These are phyloP conservation scores for Russula ochroleuca DNA, from an alignment of 768 basidiomycete species.

Conservation along the genomic window DNA sequence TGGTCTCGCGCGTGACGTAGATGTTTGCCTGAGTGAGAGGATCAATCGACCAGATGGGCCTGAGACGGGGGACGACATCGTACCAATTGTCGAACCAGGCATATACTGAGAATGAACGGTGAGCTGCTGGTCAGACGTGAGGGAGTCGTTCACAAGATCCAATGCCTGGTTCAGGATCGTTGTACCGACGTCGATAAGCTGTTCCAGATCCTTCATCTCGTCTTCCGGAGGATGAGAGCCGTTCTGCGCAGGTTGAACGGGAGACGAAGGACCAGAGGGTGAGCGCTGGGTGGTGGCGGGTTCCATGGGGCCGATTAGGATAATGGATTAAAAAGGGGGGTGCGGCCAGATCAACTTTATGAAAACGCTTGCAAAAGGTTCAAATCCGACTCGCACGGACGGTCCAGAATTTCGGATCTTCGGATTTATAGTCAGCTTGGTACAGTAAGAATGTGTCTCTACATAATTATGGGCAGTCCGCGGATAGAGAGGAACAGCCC, in stretches of 20 bases:
- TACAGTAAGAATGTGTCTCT: slow-evolving; percentile 48
- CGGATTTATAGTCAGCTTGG: neutral
- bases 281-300: neutral
- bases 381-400: neutral
- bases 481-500: slow-evolving; percentile 27
- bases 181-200: slow-evolving; percentile 62
- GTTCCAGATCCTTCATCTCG: slow-evolving; percentile 37
- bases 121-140: slow-evolving; percentile 68
- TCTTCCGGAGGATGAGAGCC: slow-evolving; percentile 13
- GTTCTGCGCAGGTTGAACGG: slow-evolving; percentile 14
- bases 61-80: slow-evolving; percentile 11
- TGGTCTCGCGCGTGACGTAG: slow-evolving; percentile 83
- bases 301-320: slow-evolving; percentile 7
- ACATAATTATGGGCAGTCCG: slow-evolving; percentile 79
- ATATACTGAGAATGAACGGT: slow-evolving; percentile 63
- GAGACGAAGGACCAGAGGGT: neutral
- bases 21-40: slow-evolving; percentile 61
- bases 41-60: slow-evolving; percentile 4
- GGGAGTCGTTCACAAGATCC: slow-evolving; percentile 60
- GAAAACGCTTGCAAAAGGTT: neutral
- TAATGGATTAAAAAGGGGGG: slow-evolving; percentile 6
- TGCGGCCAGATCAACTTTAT: neutral
- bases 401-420: neutral
- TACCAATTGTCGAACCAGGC: slow-evolving; percentile 87
- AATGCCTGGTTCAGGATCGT: slow-evolving; percentile 69